Evolutionary conservation across 306 rosid genomes (phyloP).

Genomic region (Pyrus betulifolia): DNA sequence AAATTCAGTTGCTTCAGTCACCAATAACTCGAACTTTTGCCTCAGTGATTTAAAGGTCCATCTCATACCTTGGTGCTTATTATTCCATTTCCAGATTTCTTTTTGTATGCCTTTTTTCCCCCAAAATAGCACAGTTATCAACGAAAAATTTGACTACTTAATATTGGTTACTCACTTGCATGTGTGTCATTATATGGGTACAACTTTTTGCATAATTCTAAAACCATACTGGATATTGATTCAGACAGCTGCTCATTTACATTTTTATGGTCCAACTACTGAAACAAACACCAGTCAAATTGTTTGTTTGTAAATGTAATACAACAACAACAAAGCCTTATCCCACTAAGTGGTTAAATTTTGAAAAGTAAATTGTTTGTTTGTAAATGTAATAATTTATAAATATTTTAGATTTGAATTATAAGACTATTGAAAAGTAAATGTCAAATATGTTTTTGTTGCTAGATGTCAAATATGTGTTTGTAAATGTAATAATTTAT

Average conservation of each 20-base stretch:
- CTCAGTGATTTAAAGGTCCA: conserved; percentile 22
- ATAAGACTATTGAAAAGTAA: no score
- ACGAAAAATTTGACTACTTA: neutral
- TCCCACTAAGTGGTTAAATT: no score
- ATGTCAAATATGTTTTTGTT: neutral
- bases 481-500: no score
- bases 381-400: neutral
- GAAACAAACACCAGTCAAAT: neutral
- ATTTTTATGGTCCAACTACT: neutral
- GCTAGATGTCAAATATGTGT: neutral
- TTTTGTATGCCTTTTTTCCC: neutral
- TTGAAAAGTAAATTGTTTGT: neutral
- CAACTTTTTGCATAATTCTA: neutral
- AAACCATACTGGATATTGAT: neutral
- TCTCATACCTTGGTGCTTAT: neutral
- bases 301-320: neutral
- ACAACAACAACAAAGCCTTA: no score
- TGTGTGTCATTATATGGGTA: neutral
- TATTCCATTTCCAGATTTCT: no score
- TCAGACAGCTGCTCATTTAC: neutral
- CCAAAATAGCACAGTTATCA: neutral
- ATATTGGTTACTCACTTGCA: neutral
- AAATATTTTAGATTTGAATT: no score
- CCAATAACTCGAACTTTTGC: conserved; percentile 12
- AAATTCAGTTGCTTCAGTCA: conserved; percentile 36